These are phyloP conservation scores for Trichocladium uniseriatum DNA, from an alignment of 495 filamentous ascomycete species.

Conservation along the genomic window DNA sequence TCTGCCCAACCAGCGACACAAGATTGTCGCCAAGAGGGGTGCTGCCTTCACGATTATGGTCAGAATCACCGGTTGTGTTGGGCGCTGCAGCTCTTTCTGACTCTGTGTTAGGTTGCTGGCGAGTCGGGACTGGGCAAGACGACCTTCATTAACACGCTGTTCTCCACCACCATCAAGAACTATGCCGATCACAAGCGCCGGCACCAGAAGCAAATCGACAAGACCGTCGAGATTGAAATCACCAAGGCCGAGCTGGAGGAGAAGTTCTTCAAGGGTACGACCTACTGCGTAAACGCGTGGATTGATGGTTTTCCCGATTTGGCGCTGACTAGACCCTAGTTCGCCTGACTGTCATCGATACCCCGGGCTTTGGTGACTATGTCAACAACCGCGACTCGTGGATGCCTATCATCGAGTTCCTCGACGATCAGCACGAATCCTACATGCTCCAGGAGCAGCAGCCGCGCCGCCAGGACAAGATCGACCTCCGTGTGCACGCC, in stretches of 20 bases:
- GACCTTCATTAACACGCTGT: conserved; percentile 99
- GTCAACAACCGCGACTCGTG: conserved; percentile 99
- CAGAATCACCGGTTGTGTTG: conserved; percentile 16
- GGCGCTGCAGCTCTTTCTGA: background rate
- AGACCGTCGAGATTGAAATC: conserved; percentile 99
- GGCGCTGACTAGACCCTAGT: conserved; percentile 46
- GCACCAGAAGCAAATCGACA: conserved; percentile 98
- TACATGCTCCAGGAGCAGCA: conserved; percentile 99
- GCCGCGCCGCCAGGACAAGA: conserved; percentile 93
- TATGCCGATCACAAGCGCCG: conserved; percentile 98
- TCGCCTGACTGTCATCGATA: conserved; percentile 96
- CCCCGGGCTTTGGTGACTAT: conserved; percentile 97
- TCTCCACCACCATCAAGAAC: conserved; percentile 99
- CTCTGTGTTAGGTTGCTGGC: conserved; percentile 67
- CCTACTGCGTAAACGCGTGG: background rate
- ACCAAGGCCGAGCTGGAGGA: conserved; percentile 99
- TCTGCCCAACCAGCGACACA: conserved; percentile 96
- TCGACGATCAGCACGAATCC: conserved; percentile 99
- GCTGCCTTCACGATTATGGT: conserved; percentile 99
- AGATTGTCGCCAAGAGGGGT: conserved; percentile 98
- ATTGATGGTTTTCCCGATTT: background rate
- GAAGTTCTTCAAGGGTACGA: conserved; percentile 98
- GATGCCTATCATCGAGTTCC: conserved; percentile 99
- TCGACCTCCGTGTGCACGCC: conserved; percentile 96
- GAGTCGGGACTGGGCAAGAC: conserved; percentile 98